A percentile compares a stretch with the other conserved stretches of the same genome.
Conservation (phyloP, 2,329 filamentous ascomycete genomes). For the Dryadomyces quercivorus region DNA sequence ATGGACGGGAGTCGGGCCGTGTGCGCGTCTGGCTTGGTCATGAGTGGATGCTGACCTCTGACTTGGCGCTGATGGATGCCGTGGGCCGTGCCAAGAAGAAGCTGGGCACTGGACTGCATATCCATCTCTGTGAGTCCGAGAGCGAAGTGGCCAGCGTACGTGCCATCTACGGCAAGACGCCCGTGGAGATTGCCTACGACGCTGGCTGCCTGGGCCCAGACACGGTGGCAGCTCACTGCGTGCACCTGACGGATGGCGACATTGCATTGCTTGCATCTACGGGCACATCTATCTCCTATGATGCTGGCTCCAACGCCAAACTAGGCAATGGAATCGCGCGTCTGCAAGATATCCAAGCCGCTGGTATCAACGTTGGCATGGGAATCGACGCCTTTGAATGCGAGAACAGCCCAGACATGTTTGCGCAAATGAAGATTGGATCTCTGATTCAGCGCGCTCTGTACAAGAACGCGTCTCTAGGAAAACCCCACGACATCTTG, state of each 20-base stretch:
- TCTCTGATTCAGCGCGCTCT: conserved; percentile 2
- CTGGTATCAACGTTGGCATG: conserved; percentile 5
- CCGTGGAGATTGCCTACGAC: conserved; percentile 1
- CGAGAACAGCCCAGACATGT: conserved; percentile 5
- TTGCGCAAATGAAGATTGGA: conserved; percentile 5
- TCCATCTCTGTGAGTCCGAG: conserved; percentile 5
- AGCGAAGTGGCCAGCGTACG: not conserved
- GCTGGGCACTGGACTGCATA: conserved; percentile 1
- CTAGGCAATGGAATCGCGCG: conserved; percentile 3
- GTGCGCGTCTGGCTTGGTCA: conserved; percentile 4
- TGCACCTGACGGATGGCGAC: conserved; percentile 2
- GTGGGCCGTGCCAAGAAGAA: not conserved
- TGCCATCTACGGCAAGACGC: not conserved
- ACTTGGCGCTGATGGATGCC: not conserved
- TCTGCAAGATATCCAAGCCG: not conserved
- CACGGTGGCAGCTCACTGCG: conserved; percentile 4
- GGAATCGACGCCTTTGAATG: conserved; percentile 5
- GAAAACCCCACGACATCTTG: not conserved
- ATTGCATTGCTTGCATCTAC: conserved; percentile 1
- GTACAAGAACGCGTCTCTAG: not conserved
- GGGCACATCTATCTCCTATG: conserved; percentile 3
- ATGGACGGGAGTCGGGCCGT: not conserved
- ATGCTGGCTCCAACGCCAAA: conserved; percentile 4
- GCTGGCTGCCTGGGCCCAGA: conserved; percentile 1
- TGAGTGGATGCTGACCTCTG: conserved; percentile 6